phyloP scores from a whole-genome alignment of 495 filamentous ascomycete species.

The Amphirosellinia nigrospora region DNA sequence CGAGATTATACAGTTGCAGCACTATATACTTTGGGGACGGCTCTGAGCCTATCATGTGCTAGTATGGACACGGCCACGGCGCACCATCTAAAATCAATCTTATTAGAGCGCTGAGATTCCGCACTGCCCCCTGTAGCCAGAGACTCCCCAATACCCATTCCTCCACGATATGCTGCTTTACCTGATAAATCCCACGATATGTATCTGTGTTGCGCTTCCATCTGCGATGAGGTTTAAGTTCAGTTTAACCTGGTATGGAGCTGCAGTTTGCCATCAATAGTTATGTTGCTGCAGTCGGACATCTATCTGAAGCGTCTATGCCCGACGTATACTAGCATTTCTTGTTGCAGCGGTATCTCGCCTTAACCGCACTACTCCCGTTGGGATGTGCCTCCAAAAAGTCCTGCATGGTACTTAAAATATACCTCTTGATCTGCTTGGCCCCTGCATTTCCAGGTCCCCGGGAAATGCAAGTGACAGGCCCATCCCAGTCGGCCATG shows the following conservation, averaged over 20 bases:
- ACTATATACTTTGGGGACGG: neutral
- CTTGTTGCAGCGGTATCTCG: neutral
- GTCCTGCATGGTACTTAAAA: slow-evolving; percentile 28
- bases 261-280: neutral
- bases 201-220: neutral
- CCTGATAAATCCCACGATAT: neutral
- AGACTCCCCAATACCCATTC: neutral
- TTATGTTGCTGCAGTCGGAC: neutral
- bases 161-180: neutral
- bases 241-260: neutral
- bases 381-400: slow-evolving; percentile 14
- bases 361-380: neutral
- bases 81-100: slow-evolving; percentile 13
- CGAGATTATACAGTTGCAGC: neutral
- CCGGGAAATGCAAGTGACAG: slow-evolving; percentile 26
- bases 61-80: neutral
- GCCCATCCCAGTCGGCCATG: slow-evolving; percentile 24
- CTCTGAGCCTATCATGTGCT: neutral
- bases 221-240: neutral
- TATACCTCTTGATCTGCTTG: slow-evolving; percentile 23
- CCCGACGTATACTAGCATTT: neutral
- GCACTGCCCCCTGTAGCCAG: slow-evolving; percentile 15
- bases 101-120: slow-evolving; percentile 16
- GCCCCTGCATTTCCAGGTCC: slow-evolving; percentile 29
- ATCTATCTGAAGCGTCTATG: neutral